Evolutionary conservation across 129 eudicot species (phyloP).

Genomic region (Ambrosia artemisiifolia): DNA sequence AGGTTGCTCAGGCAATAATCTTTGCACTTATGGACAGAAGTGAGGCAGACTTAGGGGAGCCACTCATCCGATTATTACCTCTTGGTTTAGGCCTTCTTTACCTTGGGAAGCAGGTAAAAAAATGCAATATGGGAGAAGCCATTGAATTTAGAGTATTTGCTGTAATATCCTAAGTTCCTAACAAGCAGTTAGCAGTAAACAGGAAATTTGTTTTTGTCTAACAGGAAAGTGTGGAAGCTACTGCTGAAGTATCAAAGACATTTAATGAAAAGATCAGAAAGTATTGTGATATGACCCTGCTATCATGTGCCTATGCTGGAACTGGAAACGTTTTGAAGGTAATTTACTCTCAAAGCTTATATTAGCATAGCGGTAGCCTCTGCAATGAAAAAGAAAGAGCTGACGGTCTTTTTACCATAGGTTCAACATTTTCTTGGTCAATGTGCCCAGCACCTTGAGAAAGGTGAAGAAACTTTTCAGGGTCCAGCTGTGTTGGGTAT

Average conservation of each 20-base stretch:
- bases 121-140: not conserved
- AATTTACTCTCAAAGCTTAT: not conserved
- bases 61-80: constrained; percentile 69
- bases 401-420: constrained; percentile 30
- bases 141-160: not conserved
- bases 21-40: constrained; percentile 92
- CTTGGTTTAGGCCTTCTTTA: constrained; percentile 94
- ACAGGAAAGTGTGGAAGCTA: constrained; percentile 98
- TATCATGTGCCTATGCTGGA: constrained; percentile 98
- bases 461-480: constrained; percentile 92
- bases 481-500: constrained; percentile 99
- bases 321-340: constrained; percentile 98
- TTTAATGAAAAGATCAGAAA: constrained; percentile 86
- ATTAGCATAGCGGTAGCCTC: not conserved
- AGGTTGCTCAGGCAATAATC: constrained; percentile 90
- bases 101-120: constrained; percentile 88
- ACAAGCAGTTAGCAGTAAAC: not conserved
- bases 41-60: constrained; percentile 84
- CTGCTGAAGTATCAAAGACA: constrained; percentile 92
- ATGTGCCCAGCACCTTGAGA: constrained; percentile 95
- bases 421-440: constrained; percentile 97
- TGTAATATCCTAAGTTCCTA: not conserved
- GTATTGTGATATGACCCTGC: constrained; percentile 91
- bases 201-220: not conserved
- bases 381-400: not conserved